A percentile compares a stretch with the other conserved stretches of the same genome.
phyloP scores from a whole-genome alignment of 192 early-diverging fungal species.

The Coemansia sp. region DNA sequence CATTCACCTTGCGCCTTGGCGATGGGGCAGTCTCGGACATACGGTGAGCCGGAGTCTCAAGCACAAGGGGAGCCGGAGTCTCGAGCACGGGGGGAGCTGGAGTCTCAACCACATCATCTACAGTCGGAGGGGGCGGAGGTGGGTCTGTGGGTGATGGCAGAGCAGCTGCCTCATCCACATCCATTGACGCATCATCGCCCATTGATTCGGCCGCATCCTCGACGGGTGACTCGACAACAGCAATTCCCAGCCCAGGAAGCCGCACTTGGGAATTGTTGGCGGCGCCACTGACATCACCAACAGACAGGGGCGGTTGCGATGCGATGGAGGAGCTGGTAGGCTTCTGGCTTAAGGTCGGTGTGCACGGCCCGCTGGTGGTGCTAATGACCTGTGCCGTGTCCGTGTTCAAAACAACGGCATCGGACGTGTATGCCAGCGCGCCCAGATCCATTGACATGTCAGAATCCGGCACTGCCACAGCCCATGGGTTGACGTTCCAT shows the following conservation, averaged over 20 bases:
- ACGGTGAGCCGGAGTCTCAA: background rate
- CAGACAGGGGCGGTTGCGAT: background rate
- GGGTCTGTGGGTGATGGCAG: background rate
- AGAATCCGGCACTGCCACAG: background rate
- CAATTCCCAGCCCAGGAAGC: constrained; percentile 13
- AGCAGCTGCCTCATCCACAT: background rate
- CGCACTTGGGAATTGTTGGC: background rate
- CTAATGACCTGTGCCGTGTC: constrained; percentile 17
- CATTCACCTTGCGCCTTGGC: constrained; percentile 25
- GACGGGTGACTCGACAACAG: background rate
- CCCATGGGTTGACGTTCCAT: constrained; percentile 56
- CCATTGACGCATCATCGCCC: constrained; percentile 4
- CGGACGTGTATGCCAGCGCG: constrained; percentile 35
- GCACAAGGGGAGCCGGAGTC: background rate
- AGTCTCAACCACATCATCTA: background rate
- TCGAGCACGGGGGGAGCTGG: background rate
- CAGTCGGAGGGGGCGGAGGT: background rate
- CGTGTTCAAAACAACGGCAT: constrained; percentile 27
- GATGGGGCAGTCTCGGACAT: constrained; percentile 1
- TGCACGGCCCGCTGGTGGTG: background rate
- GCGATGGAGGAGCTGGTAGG: background rate
- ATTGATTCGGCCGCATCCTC: background rate
- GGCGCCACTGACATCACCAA: background rate
- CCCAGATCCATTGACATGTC: constrained; percentile 4
- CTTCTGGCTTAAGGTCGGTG: background rate